Conservation (phyloP, 2,329 filamentous ascomycete species). For the Paracamarosporium sp. region DNA sequence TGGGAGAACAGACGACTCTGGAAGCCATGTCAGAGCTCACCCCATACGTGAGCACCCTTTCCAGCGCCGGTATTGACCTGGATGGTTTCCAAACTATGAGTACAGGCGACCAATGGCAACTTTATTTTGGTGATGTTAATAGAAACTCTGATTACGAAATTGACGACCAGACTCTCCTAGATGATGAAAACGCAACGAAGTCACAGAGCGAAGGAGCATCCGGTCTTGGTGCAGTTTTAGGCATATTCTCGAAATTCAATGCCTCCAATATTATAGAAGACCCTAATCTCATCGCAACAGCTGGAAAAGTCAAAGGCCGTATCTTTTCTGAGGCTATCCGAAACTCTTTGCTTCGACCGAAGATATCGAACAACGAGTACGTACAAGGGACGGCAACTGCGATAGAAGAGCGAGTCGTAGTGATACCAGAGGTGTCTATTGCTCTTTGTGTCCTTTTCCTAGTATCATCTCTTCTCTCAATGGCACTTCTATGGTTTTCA, state of each 20-base stretch:
- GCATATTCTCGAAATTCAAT: conserved; percentile 14
- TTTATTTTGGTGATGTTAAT: neutral
- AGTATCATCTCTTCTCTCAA: conserved; percentile 14
- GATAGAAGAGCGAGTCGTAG: conserved; percentile 19
- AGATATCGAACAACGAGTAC: neutral
- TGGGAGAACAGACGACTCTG: neutral
- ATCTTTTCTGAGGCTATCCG: conserved; percentile 22
- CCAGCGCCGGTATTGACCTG: neutral
- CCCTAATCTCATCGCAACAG: conserved; percentile 2
- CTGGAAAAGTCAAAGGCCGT: conserved; percentile 22
- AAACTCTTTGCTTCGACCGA: conserved; percentile 12
- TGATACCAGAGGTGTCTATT: conserved; percentile 22
- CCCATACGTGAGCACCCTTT: neutral
- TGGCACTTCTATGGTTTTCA: conserved; percentile 17
- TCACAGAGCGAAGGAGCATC: neutral
- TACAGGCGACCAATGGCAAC: neutral
- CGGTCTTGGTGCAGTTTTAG: conserved; percentile 20
- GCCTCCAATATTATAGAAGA: conserved; percentile 16
- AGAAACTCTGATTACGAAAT: neutral
- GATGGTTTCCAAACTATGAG: neutral
- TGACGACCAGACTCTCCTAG: neutral
- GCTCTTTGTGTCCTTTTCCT: conserved; percentile 20
- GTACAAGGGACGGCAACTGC: conserved; percentile 9
- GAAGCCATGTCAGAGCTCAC: neutral
- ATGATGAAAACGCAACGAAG: neutral